phyloP scores from a whole-genome alignment of 2,329 filamentous ascomycete species.

The Aureobasidium zeae region DNA sequence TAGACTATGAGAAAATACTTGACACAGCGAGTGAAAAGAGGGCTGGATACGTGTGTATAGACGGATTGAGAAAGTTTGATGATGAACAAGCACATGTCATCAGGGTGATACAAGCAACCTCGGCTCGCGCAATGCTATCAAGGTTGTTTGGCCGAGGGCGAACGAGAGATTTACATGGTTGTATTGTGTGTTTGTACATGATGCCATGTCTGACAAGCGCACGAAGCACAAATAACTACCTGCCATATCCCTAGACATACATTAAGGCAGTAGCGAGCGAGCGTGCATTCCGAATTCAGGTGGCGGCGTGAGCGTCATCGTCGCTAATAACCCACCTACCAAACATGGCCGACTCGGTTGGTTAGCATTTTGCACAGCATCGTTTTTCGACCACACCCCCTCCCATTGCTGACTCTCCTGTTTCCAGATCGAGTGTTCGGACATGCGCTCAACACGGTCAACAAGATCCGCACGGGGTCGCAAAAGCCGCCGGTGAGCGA shows the following conservation, averaged over 20 bases:
- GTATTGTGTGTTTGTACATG: no score
- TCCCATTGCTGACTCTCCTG: background rate
- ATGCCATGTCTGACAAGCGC: background rate
- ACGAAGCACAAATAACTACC: background rate
- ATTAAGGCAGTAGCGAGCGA: background rate
- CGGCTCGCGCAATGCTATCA: conserved; percentile 11
- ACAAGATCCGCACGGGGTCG: conserved; percentile 91
- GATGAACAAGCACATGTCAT: background rate
- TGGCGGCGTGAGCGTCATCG: no score
- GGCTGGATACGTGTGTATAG: no score
- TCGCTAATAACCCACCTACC: background rate
- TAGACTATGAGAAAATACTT: no score
- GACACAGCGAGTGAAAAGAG: no score
- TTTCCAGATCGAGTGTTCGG: conserved; percentile 83
- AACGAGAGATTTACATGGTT: no score
- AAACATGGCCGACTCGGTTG: conserved; percentile 26
- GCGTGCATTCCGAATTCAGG: background rate
- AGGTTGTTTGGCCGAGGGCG: conserved; percentile 11
- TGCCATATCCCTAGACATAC: conserved; percentile 3
- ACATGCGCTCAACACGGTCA: conserved; percentile 96
- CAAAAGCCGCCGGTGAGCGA: conserved; percentile 77
- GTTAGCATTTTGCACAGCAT: conserved; percentile 19
- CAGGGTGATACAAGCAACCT: conserved; percentile 9
- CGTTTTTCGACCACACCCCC: background rate
- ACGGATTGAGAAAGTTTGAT: background rate